Base-by-base conservation (phyloP, 768 basidiomycete genomes). In the Suillus weaverae region DNA sequence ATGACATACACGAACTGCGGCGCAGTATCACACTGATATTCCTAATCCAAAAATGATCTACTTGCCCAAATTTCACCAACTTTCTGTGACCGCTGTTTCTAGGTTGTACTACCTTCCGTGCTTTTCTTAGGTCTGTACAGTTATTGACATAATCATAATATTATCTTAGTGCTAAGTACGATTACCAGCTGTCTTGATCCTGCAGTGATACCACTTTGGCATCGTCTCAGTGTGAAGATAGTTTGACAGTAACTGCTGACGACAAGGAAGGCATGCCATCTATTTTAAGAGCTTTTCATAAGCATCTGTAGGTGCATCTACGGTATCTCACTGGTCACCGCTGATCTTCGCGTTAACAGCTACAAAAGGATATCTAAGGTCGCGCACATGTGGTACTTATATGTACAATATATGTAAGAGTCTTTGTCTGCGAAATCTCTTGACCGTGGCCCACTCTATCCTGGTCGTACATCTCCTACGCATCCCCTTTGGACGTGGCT, bases 401-500 rank as follows among this genome's bases (percentile, higher is more conserved):
- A 5, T 22, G 36, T 56, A 35, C 54, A 26, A 16, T 38, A 38
- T 26, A 38, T 26, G 22, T 57, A 36, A 56, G 26, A 26, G 18
- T 59, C 35, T 7, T n/a, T 18, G 26, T 20, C 18, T 39, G 41
- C 26, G 6, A 5, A 41, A 59, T 8, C 1, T 13, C 13, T 59
- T 32, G n/a, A 36, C 35, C n/a, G 11, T 22, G n/a, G 14, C 55
- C 35, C 30, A 41, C 39, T 18, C 26, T 59, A 30, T 41, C 26
- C 8, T 51, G 53, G 9, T 30, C 10, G 10, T 54, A 54, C n/a
- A n/a, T 54, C 39, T 30, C 57, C 26, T 59, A 39, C 56, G 2
- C 10, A 4, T 59, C 38, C 18, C 26, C 39, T 41, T n/a, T 68
- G 56, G 62, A 66, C 13, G 9, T 64, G 4, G 64, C 68, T 1